Percentiles rank a stretch among this genome's conserved stretches.
phyloP scores from a whole-genome alignment of 257 asterid genomes.

The Solanum bukasovii region DNA sequence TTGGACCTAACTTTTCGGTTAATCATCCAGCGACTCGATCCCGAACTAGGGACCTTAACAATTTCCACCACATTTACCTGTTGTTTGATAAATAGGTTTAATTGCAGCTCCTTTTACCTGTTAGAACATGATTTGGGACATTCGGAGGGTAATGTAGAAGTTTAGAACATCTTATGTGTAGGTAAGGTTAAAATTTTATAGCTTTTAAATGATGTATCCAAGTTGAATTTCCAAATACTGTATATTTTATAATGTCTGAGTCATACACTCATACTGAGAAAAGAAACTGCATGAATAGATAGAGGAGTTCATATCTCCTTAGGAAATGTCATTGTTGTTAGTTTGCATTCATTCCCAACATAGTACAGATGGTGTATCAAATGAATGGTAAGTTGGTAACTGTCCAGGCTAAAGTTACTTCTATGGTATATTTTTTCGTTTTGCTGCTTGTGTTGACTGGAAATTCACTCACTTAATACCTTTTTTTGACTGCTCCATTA shows the following conservation, averaged over 20 bases:
- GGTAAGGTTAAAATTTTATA: background rate
- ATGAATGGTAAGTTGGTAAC: background rate
- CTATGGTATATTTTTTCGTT: background rate
- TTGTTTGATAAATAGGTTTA: background rate
- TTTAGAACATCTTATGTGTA: background rate
- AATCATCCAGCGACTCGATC: too few relatives aligned
- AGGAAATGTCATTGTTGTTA: background rate
- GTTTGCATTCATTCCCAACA: background rate
- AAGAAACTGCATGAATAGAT: background rate
- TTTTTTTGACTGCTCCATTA: background rate
- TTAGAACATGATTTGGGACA: background rate
- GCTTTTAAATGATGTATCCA: background rate
- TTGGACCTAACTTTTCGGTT: too few relatives aligned
- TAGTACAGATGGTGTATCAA: background rate
- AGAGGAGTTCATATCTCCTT: background rate
- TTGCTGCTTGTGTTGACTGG: background rate
- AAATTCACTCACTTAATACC: background rate
- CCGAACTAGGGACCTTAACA: too few relatives aligned
- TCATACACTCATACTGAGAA: background rate
- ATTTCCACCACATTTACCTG: background rate
- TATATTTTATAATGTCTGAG: background rate
- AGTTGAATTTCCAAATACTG: background rate
- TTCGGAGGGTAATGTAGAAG: background rate
- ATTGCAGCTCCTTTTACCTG: background rate
- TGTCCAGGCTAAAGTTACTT: background rate